Evolutionary conservation across 2,329 filamentous ascomycete genomes (phyloP), one percentile per base, ranked within the genome.

Genomic region (Penicillium palitans): DNA sequence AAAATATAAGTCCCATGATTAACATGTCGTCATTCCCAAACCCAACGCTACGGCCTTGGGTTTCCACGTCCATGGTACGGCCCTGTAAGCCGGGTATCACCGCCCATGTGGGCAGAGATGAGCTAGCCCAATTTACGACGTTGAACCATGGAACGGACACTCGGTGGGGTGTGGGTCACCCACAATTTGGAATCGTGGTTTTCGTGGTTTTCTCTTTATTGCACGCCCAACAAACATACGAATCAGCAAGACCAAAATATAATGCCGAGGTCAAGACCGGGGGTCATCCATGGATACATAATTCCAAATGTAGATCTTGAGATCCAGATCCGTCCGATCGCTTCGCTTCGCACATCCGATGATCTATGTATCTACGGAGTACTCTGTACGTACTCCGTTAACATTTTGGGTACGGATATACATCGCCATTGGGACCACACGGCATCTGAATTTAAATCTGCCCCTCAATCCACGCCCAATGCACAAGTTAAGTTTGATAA

Each of bases 11-110:
- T 49, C 51, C 55, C 42, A 17, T 55, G 39, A 41, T 48, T 10
- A 35, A 5, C 41, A 62, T 64, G 59, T 45, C 65, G 64, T 67
- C 66, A 66, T 62, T 42, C 4, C 13, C 24, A 45, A 51, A 55
- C 60, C 64, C 66, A 61, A 45, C 5, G 52, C 58, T 55, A 3
- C 25, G 64, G 66, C 27, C 39, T 58, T 54, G 61, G 66, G 52
- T 47, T 52, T 44, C 57, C 57, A 25, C 27, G 33, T 58, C 66
- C 59, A 57, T 42, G 62, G 61, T 56, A 45, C 33, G 25, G 33
- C 6, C 19, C 44, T 19, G 37, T 13, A 15, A 41, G 27, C 42
- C 50, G 48, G 44, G 35, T 56, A 33, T 61, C 59, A 61, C 51
- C 39, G 35, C 52, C 13, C 41, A 44, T 13, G 19, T n/a, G 31